Percentiles rank a stretch among this genome's conserved stretches.
phyloP scores from a whole-genome alignment of 768 basidiomycete species.

The Rhodotorula kratochvilovae region DNA sequence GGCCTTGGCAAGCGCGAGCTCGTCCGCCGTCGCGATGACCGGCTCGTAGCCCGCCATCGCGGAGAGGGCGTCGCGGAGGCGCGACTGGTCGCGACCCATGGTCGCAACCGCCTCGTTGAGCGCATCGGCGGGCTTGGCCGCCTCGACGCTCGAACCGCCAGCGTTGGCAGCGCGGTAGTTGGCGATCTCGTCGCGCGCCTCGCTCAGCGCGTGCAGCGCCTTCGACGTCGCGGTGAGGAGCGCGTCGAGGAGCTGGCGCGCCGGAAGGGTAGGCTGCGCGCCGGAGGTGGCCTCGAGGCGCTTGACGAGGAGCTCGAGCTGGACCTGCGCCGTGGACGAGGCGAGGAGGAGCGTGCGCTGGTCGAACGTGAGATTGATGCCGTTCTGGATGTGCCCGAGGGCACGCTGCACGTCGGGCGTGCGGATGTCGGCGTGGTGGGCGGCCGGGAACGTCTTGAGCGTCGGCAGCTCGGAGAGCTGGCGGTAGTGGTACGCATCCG shows the following conservation, averaged over 20 bases:
- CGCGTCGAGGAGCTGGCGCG: constrained; percentile 1
- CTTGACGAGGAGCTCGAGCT: constrained; percentile 16
- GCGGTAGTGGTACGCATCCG: constrained; percentile 48
- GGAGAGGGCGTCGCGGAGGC: constrained; percentile 5
- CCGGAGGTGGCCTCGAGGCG: neutral
- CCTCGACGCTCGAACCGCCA: neutral
- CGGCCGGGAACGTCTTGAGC: constrained; percentile 59
- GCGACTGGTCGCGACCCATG: constrained; percentile 15
- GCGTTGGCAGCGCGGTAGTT: constrained; percentile 21
- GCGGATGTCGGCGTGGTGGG: constrained; percentile 74
- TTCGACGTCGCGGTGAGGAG: constrained; percentile 10
- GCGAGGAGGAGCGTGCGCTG: constrained; percentile 26
- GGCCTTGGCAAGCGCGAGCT: neutral
- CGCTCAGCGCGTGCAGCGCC: constrained; percentile 10
- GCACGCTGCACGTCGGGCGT: constrained; percentile 84
- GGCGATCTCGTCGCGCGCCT: constrained; percentile 23
- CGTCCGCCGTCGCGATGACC: constrained; percentile 10
- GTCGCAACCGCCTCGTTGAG: constrained; percentile 2
- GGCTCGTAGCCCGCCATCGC: constrained; percentile 11
- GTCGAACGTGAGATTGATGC: constrained; percentile 51
- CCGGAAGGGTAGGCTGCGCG: neutral
- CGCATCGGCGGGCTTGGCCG: neutral
- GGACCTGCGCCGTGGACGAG: neutral
- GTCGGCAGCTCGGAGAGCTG: constrained; percentile 63
- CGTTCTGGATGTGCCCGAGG: constrained; percentile 70